These are phyloP conservation scores for Leucosporidium creatinivorum DNA, from an alignment of 768 basidiomycete genomes.

Conservation along the genomic window DNA sequence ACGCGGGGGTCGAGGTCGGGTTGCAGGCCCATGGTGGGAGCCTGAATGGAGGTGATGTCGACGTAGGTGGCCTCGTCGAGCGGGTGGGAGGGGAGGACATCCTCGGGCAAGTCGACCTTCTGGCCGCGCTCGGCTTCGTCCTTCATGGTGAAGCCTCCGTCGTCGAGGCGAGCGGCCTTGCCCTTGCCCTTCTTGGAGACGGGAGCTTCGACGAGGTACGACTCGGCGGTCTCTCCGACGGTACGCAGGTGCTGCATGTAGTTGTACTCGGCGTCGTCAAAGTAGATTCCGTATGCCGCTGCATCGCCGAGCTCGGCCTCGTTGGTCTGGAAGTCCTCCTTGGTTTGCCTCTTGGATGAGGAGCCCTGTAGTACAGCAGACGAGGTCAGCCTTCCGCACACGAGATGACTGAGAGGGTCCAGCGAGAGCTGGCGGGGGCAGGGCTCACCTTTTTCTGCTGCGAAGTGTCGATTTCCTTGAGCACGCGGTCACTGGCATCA, in stretches of 20 bases:
- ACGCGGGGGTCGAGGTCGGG: slow-evolving; percentile 96
- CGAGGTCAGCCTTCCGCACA: neutral
- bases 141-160: slow-evolving; percentile 48
- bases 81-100: slow-evolving; percentile 65
- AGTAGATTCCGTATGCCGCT: slow-evolving; percentile 78
- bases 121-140: slow-evolving; percentile 12
- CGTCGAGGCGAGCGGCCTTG: slow-evolving; percentile 42
- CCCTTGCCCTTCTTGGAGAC: slow-evolving; percentile 42
- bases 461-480: slow-evolving; percentile 69
- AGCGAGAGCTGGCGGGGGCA: neutral
- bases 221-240: slow-evolving; percentile 67
- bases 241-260: slow-evolving; percentile 93
- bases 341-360: slow-evolving; percentile 37
- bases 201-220: slow-evolving; percentile 71
- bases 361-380: slow-evolving; percentile 1
- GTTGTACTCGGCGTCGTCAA: slow-evolving; percentile 92
- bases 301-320: slow-evolving; percentile 74
- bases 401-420: neutral
- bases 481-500: slow-evolving; percentile 78
- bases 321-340: slow-evolving; percentile 53
- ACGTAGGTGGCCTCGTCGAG: slow-evolving; percentile 52
- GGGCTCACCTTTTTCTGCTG: slow-evolving; percentile 3
- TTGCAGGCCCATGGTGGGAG: slow-evolving; percentile 59
- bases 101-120: slow-evolving; percentile 53
- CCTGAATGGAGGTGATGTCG: neutral